A percentile compares a stretch with the other conserved stretches of the same genome.
These are phyloP conservation scores for Physaria fendleri DNA, from an alignment of 345 rosid species.

Conservation along the genomic window DNA sequence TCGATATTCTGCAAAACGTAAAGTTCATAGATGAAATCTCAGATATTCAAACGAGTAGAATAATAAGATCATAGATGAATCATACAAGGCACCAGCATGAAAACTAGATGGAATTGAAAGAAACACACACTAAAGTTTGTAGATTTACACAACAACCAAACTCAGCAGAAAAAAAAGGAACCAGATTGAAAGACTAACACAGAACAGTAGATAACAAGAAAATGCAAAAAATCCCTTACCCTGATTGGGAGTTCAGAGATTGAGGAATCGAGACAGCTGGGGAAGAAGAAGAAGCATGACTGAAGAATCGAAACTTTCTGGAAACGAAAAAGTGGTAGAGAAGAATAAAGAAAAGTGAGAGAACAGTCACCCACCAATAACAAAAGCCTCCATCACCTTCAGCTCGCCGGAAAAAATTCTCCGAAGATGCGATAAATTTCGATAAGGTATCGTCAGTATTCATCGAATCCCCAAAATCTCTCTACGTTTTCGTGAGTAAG, in stretches of 20 bases:
- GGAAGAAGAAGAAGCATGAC: conserved; percentile 11
- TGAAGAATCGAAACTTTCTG: conserved; percentile 11
- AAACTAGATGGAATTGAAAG: background rate
- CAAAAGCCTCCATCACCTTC: conserved; percentile 12
- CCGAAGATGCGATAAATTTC: conserved; percentile 21
- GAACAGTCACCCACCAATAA: conserved; percentile 20
- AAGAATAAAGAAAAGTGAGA: conserved; percentile 17
- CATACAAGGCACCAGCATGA: background rate
- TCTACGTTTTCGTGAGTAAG: background rate
- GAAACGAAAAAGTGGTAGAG: conserved; percentile 6
- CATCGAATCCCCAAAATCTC: conserved; percentile 18
- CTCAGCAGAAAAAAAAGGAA: background rate
- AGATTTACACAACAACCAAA: background rate
- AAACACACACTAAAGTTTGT: conserved; percentile 2
- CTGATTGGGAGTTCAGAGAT: conserved; percentile 15
- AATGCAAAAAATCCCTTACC: conserved; percentile 6
- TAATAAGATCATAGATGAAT: background rate
- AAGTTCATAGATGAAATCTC: background rate
- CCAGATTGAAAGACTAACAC: background rate
- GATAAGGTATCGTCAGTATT: conserved; percentile 2
- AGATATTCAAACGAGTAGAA: background rate
- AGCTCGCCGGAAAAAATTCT: conserved; percentile 11
- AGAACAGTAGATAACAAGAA: background rate
- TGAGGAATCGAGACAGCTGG: conserved; percentile 11
- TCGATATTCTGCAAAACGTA: conserved; percentile 38